Evolutionary conservation across 192 early-diverging fungal species (phyloP).

Genomic region (Coemansia umbellata): DNA sequence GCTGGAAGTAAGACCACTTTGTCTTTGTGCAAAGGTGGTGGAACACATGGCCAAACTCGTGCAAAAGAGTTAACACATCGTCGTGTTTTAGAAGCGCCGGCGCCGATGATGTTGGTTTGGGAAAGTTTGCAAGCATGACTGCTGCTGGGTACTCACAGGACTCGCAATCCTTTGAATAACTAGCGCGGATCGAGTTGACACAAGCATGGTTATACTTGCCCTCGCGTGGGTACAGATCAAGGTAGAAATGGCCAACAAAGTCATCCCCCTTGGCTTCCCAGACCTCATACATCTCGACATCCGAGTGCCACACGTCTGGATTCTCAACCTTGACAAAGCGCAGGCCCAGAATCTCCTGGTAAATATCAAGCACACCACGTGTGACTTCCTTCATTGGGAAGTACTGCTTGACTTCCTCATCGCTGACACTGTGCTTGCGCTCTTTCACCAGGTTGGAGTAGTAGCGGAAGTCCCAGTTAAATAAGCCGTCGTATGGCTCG

Average conservation of each 20-base stretch:
- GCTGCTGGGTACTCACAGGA: conserved; percentile 54
- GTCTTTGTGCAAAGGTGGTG: conserved; percentile 64
- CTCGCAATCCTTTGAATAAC: conserved; percentile 48
- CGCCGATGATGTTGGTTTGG: conserved; percentile 57
- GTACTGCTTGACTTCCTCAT: conserved; percentile 73
- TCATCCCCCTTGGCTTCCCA: conserved; percentile 50
- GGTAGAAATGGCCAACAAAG: conserved; percentile 67
- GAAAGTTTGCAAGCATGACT: conserved; percentile 64
- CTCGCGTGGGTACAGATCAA: conserved; percentile 69
- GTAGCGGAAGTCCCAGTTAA: conserved; percentile 71
- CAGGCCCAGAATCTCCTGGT: conserved; percentile 65
- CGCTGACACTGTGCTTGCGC: conserved; percentile 64
- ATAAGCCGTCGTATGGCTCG: conserved; percentile 56
- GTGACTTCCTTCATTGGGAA: conserved; percentile 64
- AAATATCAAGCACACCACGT: conserved; percentile 69
- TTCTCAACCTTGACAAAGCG: conserved; percentile 58
- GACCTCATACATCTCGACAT: conserved; percentile 71
- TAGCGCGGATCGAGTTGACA: conserved; percentile 63
- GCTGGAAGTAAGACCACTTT: conserved; percentile 64
- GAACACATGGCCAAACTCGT: conserved; percentile 73
- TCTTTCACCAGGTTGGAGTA: conserved; percentile 69
- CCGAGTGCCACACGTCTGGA: conserved; percentile 68
- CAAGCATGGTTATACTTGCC: conserved; percentile 72
- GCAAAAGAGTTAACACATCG: conserved; percentile 76
- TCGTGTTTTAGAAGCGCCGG: conserved; percentile 75